phyloP scores from a whole-genome alignment of 331 rosid species.

The Cydonia oblonga region DNA sequence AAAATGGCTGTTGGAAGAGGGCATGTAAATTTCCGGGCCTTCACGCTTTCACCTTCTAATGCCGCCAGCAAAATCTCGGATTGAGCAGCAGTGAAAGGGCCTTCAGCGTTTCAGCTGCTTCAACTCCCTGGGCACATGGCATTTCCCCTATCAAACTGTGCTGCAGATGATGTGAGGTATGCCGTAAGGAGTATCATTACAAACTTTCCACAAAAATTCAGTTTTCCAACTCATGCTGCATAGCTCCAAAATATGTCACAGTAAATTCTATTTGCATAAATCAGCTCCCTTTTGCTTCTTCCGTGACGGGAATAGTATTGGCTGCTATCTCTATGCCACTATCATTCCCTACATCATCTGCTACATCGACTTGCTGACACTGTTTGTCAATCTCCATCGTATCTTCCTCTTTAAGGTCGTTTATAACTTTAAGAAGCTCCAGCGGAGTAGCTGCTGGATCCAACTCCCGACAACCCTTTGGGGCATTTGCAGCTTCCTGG shows the following conservation, averaged over 20 bases:
- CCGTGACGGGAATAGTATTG: background rate
- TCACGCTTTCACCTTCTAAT: background rate
- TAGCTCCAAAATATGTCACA: background rate
- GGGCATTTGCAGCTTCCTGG: conserved; percentile 29
- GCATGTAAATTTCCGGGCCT: background rate
- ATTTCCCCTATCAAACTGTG: background rate
- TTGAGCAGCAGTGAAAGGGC: background rate
- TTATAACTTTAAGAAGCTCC: conserved; percentile 28
- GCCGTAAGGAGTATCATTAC: too few species aligned
- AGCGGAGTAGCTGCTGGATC: conserved; percentile 36
- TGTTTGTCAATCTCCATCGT: conserved; percentile 5
- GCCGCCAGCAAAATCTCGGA: background rate
- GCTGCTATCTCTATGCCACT: background rate
- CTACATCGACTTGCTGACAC: background rate
- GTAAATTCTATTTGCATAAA: background rate
- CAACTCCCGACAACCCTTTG: conserved; percentile 37
- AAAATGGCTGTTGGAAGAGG: background rate
- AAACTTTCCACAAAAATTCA: conserved; percentile 1
- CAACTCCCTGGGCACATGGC: background rate
- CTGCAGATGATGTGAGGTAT: too few species aligned
- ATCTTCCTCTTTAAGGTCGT: conserved; percentile 19
- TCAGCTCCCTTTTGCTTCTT: conserved; percentile 1
- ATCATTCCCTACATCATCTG: background rate
- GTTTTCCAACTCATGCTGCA: too few species aligned
- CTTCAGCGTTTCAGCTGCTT: conserved; percentile 1